Evolutionary conservation across 768 basidiomycete species (phyloP), one percentile per base, ranked within the genome.

Genomic region (Mycena epipterygia): DNA sequence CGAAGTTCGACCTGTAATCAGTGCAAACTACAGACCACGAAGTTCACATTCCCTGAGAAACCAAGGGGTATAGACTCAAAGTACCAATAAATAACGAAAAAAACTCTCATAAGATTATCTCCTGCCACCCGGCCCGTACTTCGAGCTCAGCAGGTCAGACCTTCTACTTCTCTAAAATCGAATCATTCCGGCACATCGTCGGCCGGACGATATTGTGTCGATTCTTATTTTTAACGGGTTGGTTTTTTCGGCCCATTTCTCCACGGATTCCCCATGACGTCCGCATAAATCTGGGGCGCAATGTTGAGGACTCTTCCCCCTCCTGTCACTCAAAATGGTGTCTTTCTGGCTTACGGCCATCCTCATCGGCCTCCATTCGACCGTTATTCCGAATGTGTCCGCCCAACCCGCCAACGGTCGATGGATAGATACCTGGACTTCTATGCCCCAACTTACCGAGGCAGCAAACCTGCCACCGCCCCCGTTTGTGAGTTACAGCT

Each of bases 371-470:
- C 7, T 51, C n/a, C 25, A 7, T 17, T 42, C 49, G n/a, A 19
- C 41, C 30, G 59, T 8, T 2, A 35, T 41, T 16, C 67, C 42
- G 39, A 59, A 35, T 13, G 51, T 44, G 23, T 32, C 11, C 27
- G 71, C 67, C 14, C 4, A 49, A n/a, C 16, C 21, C 29, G 17
- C 29, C 16, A 32, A 55, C 21, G 70, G 69, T n/a, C 78, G 76
- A 56, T 84, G 83, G 83, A 76, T 82, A 16, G 75, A 79, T 46
- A 78, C 81, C 0, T 84, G 83, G 82, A 79, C 79, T 0, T 64
- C 80, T 23, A 84, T 84, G 84, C 84, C 84, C 4, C 84, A 84
- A 67, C 76, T 84, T 23, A 82, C 81, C 1, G 84, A 84, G 69
- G 64, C 74, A 0, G 67, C 65, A 0, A 84, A 84, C 72, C 76